Evolutionary conservation across 805 yeast genomes (phyloP).

Genomic region (Priceomyces medius): DNA sequence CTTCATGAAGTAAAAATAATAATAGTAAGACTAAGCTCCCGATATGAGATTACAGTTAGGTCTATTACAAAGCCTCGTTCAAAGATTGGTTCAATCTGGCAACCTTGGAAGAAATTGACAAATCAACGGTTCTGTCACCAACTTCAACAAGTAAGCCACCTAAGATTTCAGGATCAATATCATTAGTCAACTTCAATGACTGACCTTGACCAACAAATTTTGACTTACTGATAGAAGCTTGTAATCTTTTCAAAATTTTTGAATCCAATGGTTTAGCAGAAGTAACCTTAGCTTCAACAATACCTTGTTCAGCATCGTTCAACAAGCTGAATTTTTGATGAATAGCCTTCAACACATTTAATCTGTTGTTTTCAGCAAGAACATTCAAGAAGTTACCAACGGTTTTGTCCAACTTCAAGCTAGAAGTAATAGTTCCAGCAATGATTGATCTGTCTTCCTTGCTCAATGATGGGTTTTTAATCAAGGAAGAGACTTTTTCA

Average conservation of each 20-base stretch:
- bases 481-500: slow-evolving; percentile 56
- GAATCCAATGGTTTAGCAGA: slow-evolving; percentile 83
- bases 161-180: slow-evolving; percentile 83
- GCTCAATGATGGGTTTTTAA: slow-evolving; percentile 83
- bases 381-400: slow-evolving; percentile 79
- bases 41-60: background rate
- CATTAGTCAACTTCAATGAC: slow-evolving; percentile 79
- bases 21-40: background rate
- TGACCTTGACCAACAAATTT: slow-evolving; percentile 81
- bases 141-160: slow-evolving; percentile 97
- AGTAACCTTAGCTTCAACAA: slow-evolving; percentile 90
- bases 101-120: slow-evolving; percentile 81
- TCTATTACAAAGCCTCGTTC: slow-evolving; percentile 74
- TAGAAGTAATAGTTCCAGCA: slow-evolving; percentile 55
- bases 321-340: slow-evolving; percentile 71
- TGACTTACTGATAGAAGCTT: slow-evolving; percentile 74
- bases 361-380: slow-evolving; percentile 92
- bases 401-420: slow-evolving; percentile 59
- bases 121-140: slow-evolving; percentile 95
- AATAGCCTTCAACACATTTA: slow-evolving; percentile 64
- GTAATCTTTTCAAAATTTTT: slow-evolving; percentile 73
- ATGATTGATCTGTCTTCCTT: slow-evolving; percentile 70
- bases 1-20: slow-evolving; percentile 3
- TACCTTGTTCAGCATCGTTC: slow-evolving; percentile 86
- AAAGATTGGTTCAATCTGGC: slow-evolving; percentile 86